These are phyloP conservation scores for Hypoxylon sp. DNA, from an alignment of 2,329 filamentous ascomycete species.

Conservation along the genomic window DNA sequence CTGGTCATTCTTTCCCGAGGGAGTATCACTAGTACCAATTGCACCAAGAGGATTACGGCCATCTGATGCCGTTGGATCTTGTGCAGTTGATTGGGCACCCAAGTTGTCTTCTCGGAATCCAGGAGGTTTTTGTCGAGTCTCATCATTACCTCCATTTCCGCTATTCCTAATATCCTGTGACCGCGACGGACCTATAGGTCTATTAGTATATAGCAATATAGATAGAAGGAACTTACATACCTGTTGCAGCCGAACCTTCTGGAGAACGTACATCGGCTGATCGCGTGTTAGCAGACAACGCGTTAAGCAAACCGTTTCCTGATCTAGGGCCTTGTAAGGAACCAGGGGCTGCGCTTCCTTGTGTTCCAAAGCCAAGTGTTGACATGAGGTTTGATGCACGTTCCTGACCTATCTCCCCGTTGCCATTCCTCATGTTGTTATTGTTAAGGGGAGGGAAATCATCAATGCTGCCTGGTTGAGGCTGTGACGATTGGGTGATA, in stretches of 20 bases:
- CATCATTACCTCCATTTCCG: slow-evolving; percentile 58
- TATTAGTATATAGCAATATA: slow-evolving; percentile 45
- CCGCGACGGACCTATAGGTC: slow-evolving; percentile 56
- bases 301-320: slow-evolving; percentile 75
- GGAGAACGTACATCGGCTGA: slow-evolving; percentile 66
- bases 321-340: slow-evolving; percentile 61
- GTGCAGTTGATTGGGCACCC: slow-evolving; percentile 54
- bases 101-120: slow-evolving; percentile 62
- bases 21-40: slow-evolving; percentile 62
- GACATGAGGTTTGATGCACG: slow-evolving; percentile 67
- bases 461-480: slow-evolving; percentile 66
- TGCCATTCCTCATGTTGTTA: slow-evolving; percentile 61
- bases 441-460: slow-evolving; percentile 74
- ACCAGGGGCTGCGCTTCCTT: slow-evolving; percentile 58
- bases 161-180: slow-evolving; percentile 62
- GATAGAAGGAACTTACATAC: slow-evolving; percentile 48
- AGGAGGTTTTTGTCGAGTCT: slow-evolving; percentile 62
- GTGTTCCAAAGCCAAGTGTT: slow-evolving; percentile 68
- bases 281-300: slow-evolving; percentile 72
- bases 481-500: slow-evolving; percentile 62
- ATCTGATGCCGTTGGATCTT: slow-evolving; percentile 57
- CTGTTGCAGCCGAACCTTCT: slow-evolving; percentile 59
- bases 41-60: slow-evolving; percentile 62
- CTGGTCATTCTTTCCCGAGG: slow-evolving; percentile 61
- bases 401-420: slow-evolving; percentile 72